Percentiles rank a stretch among this genome's conserved stretches.
These are phyloP conservation scores for Entomortierella parvispora DNA, from an alignment of 192 early-diverging fungal genomes.

Conservation along the genomic window DNA sequence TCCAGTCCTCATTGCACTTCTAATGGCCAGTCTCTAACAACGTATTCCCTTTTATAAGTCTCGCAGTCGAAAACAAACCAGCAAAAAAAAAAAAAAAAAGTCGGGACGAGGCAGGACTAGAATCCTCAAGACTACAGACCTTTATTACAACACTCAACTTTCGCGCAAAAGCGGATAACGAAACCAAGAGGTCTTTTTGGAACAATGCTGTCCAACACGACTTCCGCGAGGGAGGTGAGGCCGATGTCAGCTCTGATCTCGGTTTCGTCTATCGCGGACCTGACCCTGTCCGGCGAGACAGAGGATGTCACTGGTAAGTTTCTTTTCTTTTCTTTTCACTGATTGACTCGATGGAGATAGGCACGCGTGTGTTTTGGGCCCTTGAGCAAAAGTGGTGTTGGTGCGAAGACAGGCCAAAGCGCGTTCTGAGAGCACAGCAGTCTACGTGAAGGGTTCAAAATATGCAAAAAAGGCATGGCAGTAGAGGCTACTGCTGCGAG, in stretches of 20 bases:
- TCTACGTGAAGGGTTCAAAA: too few species aligned
- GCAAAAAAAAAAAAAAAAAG: not conserved
- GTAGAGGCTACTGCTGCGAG: too few species aligned
- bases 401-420: too few species aligned
- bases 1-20: too few species aligned
- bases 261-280: constrained; percentile 46
- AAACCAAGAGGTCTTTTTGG: too few species aligned
- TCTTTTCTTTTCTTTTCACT: not conserved
- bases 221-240: constrained; percentile 25
- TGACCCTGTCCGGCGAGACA: constrained; percentile 34
- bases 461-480: too few species aligned
- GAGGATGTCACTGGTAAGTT: constrained; percentile 51
- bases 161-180: too few species aligned
- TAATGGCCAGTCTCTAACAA: not conserved
- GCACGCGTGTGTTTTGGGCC: not conserved
- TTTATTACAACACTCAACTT: too few species aligned
- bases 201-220: constrained; percentile 37
- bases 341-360: not conserved
- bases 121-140: too few species aligned
- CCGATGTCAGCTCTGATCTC: constrained; percentile 47
- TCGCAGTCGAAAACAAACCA: not conserved
- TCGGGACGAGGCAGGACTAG: not conserved
- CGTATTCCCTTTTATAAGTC: too few species aligned
- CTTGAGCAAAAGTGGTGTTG: too few species aligned
- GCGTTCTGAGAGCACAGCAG: too few species aligned